phyloP scores from a whole-genome alignment of 306 rosid species.

The Datisca glomerata region DNA sequence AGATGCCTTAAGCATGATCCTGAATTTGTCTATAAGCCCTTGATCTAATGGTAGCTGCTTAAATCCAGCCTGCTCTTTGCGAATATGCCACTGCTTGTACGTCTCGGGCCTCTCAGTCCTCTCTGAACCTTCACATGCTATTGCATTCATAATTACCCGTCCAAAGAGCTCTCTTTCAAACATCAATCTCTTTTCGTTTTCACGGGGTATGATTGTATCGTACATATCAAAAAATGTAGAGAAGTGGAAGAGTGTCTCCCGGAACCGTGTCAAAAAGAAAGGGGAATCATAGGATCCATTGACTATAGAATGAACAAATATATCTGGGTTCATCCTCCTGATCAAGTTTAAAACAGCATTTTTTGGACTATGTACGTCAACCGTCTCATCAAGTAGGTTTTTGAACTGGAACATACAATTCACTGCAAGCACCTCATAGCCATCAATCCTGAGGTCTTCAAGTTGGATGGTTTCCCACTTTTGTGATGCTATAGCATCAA shows the following conservation, averaged over 20 bases:
- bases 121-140: constrained; percentile 17
- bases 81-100: constrained; percentile 21
- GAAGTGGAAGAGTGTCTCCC: constrained; percentile 19
- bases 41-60: constrained; percentile 12
- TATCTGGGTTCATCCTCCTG: constrained; percentile 13
- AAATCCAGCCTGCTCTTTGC: constrained; percentile 20
- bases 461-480: constrained; percentile 17
- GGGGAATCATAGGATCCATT: constrained; percentile 19
- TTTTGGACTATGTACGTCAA: constrained; percentile 13
- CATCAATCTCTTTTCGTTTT: constrained; percentile 6
- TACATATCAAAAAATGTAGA: constrained; percentile 14
- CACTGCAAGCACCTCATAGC: constrained; percentile 13
- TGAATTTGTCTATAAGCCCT: constrained; percentile 11
- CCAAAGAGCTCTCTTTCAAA: constrained; percentile 13
- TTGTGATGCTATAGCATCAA: constrained; percentile 10
- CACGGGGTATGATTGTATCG: constrained; percentile 6
- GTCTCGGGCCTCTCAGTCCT: constrained; percentile 22
- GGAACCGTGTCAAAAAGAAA: constrained; percentile 16
- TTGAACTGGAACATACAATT: constrained; percentile 5
- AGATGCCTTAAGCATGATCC: neutral
- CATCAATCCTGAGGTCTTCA: constrained; percentile 11
- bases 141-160: constrained; percentile 5
- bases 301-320: constrained; percentile 10
- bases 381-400: constrained; percentile 14
- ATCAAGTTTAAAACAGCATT: constrained; percentile 9